Base-by-base conservation (phyloP, 2,329 filamentous ascomycete species). In the Aureobasidium lini region DNA sequence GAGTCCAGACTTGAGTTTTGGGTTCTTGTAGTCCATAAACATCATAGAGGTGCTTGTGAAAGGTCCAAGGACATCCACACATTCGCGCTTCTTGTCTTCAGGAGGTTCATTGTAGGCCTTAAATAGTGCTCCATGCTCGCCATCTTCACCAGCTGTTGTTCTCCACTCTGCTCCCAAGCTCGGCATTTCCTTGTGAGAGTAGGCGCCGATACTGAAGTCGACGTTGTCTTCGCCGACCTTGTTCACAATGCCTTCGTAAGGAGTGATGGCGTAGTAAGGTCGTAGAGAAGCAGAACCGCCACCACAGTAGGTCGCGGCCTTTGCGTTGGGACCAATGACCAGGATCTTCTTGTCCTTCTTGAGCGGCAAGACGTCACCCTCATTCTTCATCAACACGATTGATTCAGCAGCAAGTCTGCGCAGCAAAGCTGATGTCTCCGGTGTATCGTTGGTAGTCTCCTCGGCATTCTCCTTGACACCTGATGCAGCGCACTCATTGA, bases 251-350 rank as follows among this genome's bases (percentile, higher is more conserved):
- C 69, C 70, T 13, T 70, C 67, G 15, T 65, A 66, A 15, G 70
- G 70, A 23, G 67, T 68, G 8, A 70, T 62, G 3, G 69, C 65
- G 57, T 72, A 69, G 65, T 72, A 72, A 4, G 70, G 69, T 11
- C 64, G 62, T 10, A 72, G 65, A 18, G 68, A 67, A 9, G 69
- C 69, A 31, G 67, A 70, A 2, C 70, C 70, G 28, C 70, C 70
- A 32, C 70, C 70, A 53, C 68, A 70, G 60, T 67, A 70, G 6
- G 88, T 83, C 60, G 79, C 86, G 1, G 83, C 84, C 64, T 87
- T 81, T 1, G 84, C 87, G 83, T 90, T 90, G 1, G 87, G 87
- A 0, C 88, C 88, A 65, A 90, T 88, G 15, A 90, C 84, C 4
- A 86, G 86, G 60, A 90, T 78, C 15, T 82, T 84, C n/a, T 84